These are phyloP conservation scores for Nepenthes mirabilis DNA, from an alignment of 148 eudicot genomes.

Conservation along the genomic window DNA sequence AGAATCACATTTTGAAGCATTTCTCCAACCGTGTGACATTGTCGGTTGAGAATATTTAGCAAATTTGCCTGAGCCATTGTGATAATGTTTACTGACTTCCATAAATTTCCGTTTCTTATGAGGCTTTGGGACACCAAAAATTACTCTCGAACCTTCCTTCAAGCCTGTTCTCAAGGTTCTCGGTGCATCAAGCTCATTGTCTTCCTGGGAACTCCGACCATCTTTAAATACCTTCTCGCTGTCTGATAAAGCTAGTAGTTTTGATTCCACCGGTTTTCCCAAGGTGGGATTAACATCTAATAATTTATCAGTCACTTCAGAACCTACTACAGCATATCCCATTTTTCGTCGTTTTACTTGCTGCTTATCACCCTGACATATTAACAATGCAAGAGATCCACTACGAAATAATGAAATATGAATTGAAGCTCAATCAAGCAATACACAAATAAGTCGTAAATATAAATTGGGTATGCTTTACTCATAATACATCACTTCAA, in stretches of 20 bases:
- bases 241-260: constrained; percentile 32
- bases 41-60: constrained; percentile 46
- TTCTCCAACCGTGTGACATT: constrained; percentile 44
- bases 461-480: too few species aligned
- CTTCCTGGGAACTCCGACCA: constrained; percentile 44
- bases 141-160: constrained; percentile 57
- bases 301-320: constrained; percentile 9
- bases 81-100: constrained; percentile 90
- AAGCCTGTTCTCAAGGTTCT: constrained; percentile 55
- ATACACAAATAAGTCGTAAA: too few species aligned
- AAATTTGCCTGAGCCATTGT: constrained; percentile 26
- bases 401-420: too few species aligned
- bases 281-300: constrained; percentile 11
- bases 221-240: constrained; percentile 51
- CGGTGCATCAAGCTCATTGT: constrained; percentile 29
- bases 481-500: too few species aligned
- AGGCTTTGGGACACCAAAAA: constrained; percentile 90
- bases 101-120: constrained; percentile 82
- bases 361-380: constrained; percentile 62
- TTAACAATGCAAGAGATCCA: too few species aligned
- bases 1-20: constrained; percentile 26
- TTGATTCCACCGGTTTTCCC: constrained; percentile 30
- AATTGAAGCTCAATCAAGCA: too few species aligned
- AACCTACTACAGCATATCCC: constrained; percentile 1
- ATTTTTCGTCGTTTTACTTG: constrained; percentile 54